These are phyloP conservation scores for Podila minutissima DNA, from an alignment of 192 early-diverging fungal species.

Conservation along the genomic window DNA sequence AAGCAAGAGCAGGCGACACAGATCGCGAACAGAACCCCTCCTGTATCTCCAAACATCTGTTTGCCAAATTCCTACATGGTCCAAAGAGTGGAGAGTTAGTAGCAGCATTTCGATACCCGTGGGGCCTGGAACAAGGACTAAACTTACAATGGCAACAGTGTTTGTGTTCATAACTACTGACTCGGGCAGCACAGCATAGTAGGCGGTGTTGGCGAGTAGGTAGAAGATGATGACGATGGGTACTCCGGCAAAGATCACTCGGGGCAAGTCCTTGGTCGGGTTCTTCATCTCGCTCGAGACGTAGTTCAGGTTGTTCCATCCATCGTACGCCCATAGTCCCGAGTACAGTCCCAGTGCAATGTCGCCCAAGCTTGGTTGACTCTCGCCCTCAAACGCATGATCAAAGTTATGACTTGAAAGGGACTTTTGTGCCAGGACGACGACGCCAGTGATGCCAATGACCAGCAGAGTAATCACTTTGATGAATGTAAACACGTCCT, in stretches of 20 bases:
- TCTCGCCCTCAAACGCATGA: conserved; percentile 65
- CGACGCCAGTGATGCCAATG: conserved; percentile 74
- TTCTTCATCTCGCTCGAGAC: conserved; percentile 86
- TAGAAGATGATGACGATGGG: conserved; percentile 78
- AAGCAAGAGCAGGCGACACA: conserved; percentile 79
- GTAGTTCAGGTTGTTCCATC: conserved; percentile 82
- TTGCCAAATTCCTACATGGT: conserved; percentile 72
- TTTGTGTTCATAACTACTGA: conserved; percentile 73
- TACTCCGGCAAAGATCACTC: conserved; percentile 81
- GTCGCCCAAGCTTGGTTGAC: conserved; percentile 64
- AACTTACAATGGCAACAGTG: conserved; percentile 63
- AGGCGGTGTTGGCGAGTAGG: conserved; percentile 84
- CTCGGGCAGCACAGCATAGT: conserved; percentile 80
- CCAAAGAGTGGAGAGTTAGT: not conserved
- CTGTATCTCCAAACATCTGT: conserved; percentile 70
- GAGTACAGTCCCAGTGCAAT: conserved; percentile 82
- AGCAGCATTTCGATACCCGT: not conserved
- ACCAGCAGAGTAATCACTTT: conserved; percentile 75
- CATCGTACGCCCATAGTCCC: conserved; percentile 70
- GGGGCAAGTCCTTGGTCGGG: conserved; percentile 81
- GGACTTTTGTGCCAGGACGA: conserved; percentile 68
- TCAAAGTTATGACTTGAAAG: conserved; percentile 66
- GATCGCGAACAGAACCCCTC: conserved; percentile 75
- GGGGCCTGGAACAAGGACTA: not conserved
- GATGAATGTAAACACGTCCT: conserved; percentile 76